Percentiles rank a stretch among this genome's conserved stretches.
Evolutionary conservation across 257 asterid genomes (phyloP).

Genomic region (Nicotiana paniculata): DNA sequence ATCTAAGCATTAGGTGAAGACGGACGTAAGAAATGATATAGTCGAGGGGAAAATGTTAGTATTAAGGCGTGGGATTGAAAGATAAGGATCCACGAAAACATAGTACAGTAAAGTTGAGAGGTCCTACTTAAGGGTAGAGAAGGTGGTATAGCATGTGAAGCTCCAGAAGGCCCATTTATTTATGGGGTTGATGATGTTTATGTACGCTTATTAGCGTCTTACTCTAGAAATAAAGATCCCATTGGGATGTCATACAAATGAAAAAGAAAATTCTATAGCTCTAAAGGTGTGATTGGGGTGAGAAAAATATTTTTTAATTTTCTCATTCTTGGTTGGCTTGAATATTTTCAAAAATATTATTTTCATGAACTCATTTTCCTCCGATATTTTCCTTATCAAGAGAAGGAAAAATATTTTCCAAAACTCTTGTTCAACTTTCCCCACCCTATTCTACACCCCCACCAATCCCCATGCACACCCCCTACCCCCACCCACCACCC

Average conservation of each 20-base stretch:
- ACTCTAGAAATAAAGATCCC: neutral
- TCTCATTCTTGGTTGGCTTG: too few relatives aligned
- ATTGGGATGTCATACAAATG: neutral
- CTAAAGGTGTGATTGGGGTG: too few relatives aligned
- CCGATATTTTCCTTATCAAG: too few relatives aligned
- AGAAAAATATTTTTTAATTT: too few relatives aligned
- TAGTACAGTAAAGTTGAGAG: slow-evolving; percentile 9
- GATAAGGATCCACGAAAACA: neutral
- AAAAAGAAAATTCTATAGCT: neutral
- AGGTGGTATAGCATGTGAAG: slow-evolving; percentile 20
- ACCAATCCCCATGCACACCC: too few relatives aligned
- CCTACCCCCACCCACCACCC: too few relatives aligned
- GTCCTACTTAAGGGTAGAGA: slow-evolving; percentile 4
- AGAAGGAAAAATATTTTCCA: too few relatives aligned
- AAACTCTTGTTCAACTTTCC: too few relatives aligned
- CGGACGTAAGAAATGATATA: neutral
- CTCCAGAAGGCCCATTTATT: neutral
- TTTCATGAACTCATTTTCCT: too few relatives aligned
- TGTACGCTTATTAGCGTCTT: neutral
- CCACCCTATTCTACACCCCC: too few relatives aligned
- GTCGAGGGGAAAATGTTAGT: neutral
- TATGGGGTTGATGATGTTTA: neutral
- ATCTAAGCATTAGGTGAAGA: neutral
- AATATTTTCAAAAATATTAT: too few relatives aligned
- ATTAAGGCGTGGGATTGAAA: neutral